Conservation (phyloP, 2,329 filamentous ascomycete species). For the Pestalotiopsis sp. region DNA sequence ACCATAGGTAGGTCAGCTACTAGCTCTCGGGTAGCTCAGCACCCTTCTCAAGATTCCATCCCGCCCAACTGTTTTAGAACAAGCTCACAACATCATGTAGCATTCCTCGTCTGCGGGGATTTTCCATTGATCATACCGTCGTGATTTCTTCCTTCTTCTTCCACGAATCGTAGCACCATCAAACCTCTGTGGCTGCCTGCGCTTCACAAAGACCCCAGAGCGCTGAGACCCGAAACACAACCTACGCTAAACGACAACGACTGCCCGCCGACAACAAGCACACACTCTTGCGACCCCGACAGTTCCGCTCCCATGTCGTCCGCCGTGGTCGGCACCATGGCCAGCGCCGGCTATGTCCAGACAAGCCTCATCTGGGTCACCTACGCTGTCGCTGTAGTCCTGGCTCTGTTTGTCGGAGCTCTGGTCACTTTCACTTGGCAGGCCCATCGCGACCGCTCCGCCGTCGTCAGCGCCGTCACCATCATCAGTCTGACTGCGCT, state of each 20-base stretch:
- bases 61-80: background rate
- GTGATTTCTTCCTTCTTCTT: background rate
- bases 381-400: slow-evolving; percentile 79
- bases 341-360: slow-evolving; percentile 68
- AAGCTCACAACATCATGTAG: slow-evolving; percentile 3
- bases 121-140: background rate
- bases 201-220: background rate
- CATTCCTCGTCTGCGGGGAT: slow-evolving; percentile 2
- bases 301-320: slow-evolving; percentile 1
- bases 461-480: slow-evolving; percentile 79
- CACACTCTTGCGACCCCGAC: background rate
- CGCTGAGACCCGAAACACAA: background rate
- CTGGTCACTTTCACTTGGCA: slow-evolving; percentile 94
- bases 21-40: background rate
- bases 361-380: slow-evolving; percentile 93
- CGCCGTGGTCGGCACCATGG: slow-evolving; percentile 24
- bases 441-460: slow-evolving; percentile 81
- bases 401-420: slow-evolving; percentile 76
- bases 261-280: background rate
- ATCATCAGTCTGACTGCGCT: slow-evolving; percentile 86
- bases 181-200: background rate
- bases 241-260: background rate
- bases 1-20: too few relatives aligned
- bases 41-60: background rate
- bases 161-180: background rate